Percentiles rank a stretch among this genome's conserved stretches.
Evolutionary conservation across 352 stramenopile genomes (phyloP).

Genomic region (Phytophthora boehmeriae): DNA sequence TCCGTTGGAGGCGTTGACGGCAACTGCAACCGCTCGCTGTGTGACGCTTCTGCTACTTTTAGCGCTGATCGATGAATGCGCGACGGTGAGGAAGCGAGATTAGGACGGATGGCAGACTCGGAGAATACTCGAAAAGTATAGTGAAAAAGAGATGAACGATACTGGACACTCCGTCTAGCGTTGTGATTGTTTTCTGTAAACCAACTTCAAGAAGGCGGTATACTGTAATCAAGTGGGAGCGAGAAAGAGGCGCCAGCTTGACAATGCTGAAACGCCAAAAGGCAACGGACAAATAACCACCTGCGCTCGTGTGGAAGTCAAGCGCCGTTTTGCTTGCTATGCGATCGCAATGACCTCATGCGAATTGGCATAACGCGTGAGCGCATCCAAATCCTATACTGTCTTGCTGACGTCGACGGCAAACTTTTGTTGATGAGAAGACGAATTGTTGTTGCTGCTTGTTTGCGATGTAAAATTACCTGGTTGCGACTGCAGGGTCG

Average conservation of each 20-base stretch:
- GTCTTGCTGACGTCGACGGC: too few species aligned
- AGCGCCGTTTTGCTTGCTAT: too few species aligned
- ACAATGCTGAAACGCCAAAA: background rate
- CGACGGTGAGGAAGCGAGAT: conserved; percentile 18
- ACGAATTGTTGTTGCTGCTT: background rate
- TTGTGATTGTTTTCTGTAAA: conserved; percentile 28
- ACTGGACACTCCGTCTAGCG: conserved; percentile 21
- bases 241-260: conserved; percentile 3
- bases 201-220: conserved; percentile 36
- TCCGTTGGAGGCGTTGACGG: conserved; percentile 2
- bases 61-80: conserved; percentile 40
- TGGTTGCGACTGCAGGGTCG: too few species aligned
- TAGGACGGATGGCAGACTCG: conserved; percentile 14
- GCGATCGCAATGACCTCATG: too few species aligned
- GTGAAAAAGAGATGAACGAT: background rate
- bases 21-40: conserved; percentile 9
- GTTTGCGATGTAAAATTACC: conserved; percentile 11
- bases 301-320: background rate
- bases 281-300: background rate
- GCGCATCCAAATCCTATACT: too few species aligned
- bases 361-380: too few species aligned
- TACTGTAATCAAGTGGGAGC: conserved; percentile 32
- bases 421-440: conserved; percentile 6
- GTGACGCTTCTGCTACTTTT: conserved; percentile 34
- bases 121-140: conserved; percentile 17